Base-by-base conservation (phyloP, 768 basidiomycete genomes). In the Coprinopsis marcescibilis region DNA sequence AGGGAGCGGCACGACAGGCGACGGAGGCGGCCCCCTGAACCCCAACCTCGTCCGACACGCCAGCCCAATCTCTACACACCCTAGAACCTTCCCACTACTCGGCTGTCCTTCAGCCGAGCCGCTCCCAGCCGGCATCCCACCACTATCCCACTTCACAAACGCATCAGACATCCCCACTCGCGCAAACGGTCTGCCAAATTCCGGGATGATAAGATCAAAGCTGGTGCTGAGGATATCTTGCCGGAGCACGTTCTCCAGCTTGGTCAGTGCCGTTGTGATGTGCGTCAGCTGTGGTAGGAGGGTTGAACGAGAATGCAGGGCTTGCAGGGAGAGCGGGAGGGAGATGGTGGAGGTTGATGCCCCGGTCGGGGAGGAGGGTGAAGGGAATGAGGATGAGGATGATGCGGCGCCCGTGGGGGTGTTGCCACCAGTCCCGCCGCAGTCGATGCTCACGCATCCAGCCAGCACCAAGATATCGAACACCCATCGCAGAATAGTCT, bases 181-280 rank as follows among this genome's bases (percentile, higher is more conserved):
- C 12, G 53, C 54, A 38, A 62, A 65, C 24, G 41, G 14, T n/a
- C 44, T 48, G 5, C 49, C 52, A 13, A 23, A 48, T 29, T 83
- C 80, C 1, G 79, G 75, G 15, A 78, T 72, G 32, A 83, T 62
- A 27, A 88, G 73, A 54, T 89, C 83, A 55, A 89, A 89, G 48
- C 74, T 80, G 2, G 85, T 83, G 2, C 81, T 84, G 69, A 89
- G 76, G 56, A 87, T 85, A 50, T 87, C 85, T 55, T 89, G 85
- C 40, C 77, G 69, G 27, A 77, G 74, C 32, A 85, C 77, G 40
- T 70, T 74, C 10, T 83, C 82, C 24, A 89, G 66, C 49, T 72
- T 72, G 57, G 76, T 76, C 17, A 81, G 81, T 0, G 82, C 71
- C 43, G 73, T 76, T 10, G 84, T 78, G 34, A 89, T 81, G 14